Evolutionary conservation across 2,329 filamentous ascomycete genomes (phyloP).

Genomic region (Colletotrichum ledebouriae): DNA sequence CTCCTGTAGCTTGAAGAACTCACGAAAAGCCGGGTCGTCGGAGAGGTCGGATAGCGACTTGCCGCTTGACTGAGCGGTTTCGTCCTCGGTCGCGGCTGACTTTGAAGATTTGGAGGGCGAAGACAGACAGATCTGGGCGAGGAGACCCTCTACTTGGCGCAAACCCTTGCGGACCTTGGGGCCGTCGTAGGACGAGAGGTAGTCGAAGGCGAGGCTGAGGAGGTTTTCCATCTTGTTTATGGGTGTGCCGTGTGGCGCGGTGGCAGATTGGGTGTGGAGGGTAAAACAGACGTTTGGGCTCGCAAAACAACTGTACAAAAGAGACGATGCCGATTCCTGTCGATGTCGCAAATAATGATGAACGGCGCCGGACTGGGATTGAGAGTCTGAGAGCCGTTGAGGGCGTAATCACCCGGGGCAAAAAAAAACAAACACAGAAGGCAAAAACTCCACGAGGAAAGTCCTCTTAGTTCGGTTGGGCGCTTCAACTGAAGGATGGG

Average conservation of each 20-base stretch:
- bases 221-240: slow-evolving; percentile 82
- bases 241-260: slow-evolving; percentile 21
- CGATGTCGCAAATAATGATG: slow-evolving; percentile 23
- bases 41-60: slow-evolving; percentile 79
- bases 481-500: slow-evolving; percentile 1
- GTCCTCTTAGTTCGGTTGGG: slow-evolving; percentile 31
- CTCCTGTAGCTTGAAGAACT: slow-evolving; percentile 97
- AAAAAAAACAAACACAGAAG: slow-evolving; percentile 21
- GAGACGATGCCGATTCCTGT: slow-evolving; percentile 30
- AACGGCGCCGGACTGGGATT: slow-evolving; percentile 7
- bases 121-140: slow-evolving; percentile 94
- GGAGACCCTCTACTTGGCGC: slow-evolving; percentile 91
- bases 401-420: slow-evolving; percentile 28
- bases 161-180: slow-evolving; percentile 93
- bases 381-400: slow-evolving; percentile 5
- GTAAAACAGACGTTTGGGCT: slow-evolving; percentile 15
- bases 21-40: slow-evolving; percentile 89
- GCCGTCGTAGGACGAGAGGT: slow-evolving; percentile 91
- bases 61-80: slow-evolving; percentile 44
- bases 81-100: slow-evolving; percentile 32
- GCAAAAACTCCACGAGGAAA: slow-evolving; percentile 35
- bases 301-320: slow-evolving; percentile 33
- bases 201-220: slow-evolving; percentile 93
- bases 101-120: slow-evolving; percentile 49
- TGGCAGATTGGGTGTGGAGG: slow-evolving; percentile 39